Conservation (phyloP, 108 stramenopile species). For the Parietichytrium sp. region DNA sequence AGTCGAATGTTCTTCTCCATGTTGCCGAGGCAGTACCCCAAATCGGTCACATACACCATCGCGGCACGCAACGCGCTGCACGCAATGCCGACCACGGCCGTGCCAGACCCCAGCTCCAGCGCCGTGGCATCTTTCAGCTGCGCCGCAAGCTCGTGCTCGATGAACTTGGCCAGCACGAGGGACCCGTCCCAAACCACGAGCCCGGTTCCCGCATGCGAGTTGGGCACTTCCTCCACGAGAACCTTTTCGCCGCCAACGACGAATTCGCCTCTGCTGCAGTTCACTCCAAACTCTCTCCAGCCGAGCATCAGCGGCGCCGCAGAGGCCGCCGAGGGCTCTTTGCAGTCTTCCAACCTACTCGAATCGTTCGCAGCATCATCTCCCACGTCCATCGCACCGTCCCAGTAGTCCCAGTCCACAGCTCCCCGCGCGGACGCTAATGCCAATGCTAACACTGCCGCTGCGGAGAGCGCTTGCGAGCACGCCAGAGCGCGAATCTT, state of each 20-base stretch:
- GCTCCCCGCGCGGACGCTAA: no score
- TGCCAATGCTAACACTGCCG: no score
- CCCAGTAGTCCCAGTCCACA: no score
- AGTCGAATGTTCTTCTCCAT: background rate
- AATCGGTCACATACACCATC: constrained; percentile 11
- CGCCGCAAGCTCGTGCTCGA: background rate
- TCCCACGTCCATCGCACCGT: no score
- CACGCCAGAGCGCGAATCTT: no score
- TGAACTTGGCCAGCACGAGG: constrained; percentile 37
- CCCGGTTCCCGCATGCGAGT: background rate
- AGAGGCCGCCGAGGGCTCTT: background rate
- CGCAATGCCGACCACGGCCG: constrained; percentile 14
- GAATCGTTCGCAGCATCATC: no score
- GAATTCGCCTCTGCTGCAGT: background rate
- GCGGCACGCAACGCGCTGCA: background rate
- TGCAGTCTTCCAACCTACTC: no score
- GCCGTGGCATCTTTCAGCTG: background rate
- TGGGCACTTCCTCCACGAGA: background rate
- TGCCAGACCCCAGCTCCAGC: constrained; percentile 32
- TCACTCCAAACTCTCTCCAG: background rate
- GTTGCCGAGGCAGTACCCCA: constrained; percentile 19
- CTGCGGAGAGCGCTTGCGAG: no score
- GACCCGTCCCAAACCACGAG: constrained; percentile 36
- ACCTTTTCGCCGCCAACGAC: background rate
- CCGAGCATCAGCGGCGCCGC: background rate